Evolutionary conservation across 257 asterid genomes (phyloP).

Genomic region (Forsythia viridissima): DNA sequence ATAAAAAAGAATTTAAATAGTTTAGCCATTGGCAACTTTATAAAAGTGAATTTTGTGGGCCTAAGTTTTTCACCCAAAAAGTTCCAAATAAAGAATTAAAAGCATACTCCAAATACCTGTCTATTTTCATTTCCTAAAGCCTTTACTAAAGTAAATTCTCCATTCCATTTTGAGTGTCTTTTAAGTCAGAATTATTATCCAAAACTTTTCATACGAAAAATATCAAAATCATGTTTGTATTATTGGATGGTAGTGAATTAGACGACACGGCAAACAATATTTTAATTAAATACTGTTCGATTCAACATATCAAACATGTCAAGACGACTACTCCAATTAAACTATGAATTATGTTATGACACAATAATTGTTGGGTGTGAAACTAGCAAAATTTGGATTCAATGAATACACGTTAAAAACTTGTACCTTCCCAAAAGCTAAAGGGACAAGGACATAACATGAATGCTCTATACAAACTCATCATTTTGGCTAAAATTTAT

Average conservation of each 20-base stretch:
- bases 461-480: constrained; percentile 31
- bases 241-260: background rate
- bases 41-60: constrained; percentile 27
- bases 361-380: constrained; percentile 6
- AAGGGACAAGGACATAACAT: constrained; percentile 17
- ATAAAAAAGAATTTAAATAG: too few relatives aligned
- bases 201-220: background rate
- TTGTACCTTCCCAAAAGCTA: background rate
- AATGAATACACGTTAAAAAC: constrained; percentile 8
- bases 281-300: too few relatives aligned
- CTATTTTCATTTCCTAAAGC: background rate
- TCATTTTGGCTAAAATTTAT: background rate
- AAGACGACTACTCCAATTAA: background rate
- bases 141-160: background rate
- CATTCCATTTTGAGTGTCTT: background rate
- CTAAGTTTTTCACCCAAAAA: background rate
- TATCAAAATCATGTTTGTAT: background rate
- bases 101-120: background rate
- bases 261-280: too few relatives aligned
- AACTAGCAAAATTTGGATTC: constrained; percentile 12
- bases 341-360: background rate
- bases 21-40: constrained; percentile 14
- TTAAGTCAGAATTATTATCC: background rate
- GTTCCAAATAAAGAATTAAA: constrained; percentile 5
- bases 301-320: background rate